Evolutionary conservation across 192 early-diverging fungal species (phyloP).

Genomic region (Coemansia sp.): DNA sequence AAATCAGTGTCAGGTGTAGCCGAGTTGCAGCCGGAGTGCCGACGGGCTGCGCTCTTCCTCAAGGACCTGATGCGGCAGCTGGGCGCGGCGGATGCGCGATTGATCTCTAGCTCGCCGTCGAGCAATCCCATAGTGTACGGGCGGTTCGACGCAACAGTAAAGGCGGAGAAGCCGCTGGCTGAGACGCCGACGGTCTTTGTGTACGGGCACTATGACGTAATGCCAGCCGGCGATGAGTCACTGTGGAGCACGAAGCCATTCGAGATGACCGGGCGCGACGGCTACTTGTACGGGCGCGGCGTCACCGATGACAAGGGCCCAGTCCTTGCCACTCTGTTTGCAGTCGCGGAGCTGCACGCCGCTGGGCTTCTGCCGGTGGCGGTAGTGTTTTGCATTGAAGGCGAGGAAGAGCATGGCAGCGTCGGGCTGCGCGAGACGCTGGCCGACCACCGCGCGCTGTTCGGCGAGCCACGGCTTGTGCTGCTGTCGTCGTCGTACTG

Average conservation of each 20-base stretch:
- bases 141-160: slow-evolving; percentile 45
- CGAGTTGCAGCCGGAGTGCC: slow-evolving; percentile 68
- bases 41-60: slow-evolving; percentile 70
- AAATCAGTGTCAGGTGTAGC: slow-evolving; percentile 67
- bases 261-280: slow-evolving; percentile 62
- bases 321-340: slow-evolving; percentile 69
- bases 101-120: slow-evolving; percentile 61
- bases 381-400: slow-evolving; percentile 76
- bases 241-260: slow-evolving; percentile 70
- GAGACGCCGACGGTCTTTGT: slow-evolving; percentile 60
- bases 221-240: slow-evolving; percentile 64
- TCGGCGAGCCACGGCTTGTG: slow-evolving; percentile 31
- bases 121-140: slow-evolving; percentile 73
- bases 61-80: slow-evolving; percentile 65
- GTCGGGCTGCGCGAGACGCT: slow-evolving; percentile 65
- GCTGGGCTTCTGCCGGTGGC: slow-evolving; percentile 59
- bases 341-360: slow-evolving; percentile 64
- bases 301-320: slow-evolving; percentile 84
- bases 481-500: slow-evolving; percentile 73
- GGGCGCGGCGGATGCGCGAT: slow-evolving; percentile 59
- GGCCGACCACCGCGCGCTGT: slow-evolving; percentile 36
- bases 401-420: slow-evolving; percentile 78
- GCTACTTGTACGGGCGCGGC: slow-evolving; percentile 74
- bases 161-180: slow-evolving; percentile 17
- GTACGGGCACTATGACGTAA: slow-evolving; percentile 83